A percentile compares a stretch with the other conserved stretches of the same genome.
These are phyloP conservation scores for Erucastrum elatum DNA, from an alignment of 345 rosid genomes.

Conservation along the genomic window DNA sequence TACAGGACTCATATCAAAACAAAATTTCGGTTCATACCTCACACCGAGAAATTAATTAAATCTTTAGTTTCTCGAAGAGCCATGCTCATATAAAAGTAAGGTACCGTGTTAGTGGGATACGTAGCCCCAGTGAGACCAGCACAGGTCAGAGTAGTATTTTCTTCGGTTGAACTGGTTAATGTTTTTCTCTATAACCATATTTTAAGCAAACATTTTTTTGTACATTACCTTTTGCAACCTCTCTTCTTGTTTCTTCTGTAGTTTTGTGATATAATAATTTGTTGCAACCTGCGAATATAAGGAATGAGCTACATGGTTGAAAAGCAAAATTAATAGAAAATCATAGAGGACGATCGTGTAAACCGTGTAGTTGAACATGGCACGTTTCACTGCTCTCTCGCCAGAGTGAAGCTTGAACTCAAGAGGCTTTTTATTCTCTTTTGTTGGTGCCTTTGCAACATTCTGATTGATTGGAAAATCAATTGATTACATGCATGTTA, in stretches of 20 bases:
- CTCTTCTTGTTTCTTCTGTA: conserved; percentile 61
- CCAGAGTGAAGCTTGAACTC: conserved; percentile 77
- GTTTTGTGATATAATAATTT: conserved; percentile 56
- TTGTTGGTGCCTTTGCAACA: conserved; percentile 42
- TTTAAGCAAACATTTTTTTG: neutral
- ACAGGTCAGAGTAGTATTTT: neutral
- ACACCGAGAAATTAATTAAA: neutral
- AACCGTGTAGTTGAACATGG: conserved; percentile 82
- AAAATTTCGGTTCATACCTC: neutral
- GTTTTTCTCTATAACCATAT: neutral
- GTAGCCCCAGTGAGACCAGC: neutral
- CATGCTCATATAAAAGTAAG: neutral
- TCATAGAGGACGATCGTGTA: conserved; percentile 1
- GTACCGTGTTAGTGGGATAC: neutral
- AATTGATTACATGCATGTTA: neutral
- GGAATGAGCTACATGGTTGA: neutral
- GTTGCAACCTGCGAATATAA: conserved; percentile 62
- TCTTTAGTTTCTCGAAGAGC: neutral
- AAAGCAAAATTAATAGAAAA: neutral
- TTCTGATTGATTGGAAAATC: conserved; percentile 13
- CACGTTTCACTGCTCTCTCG: conserved; percentile 78
- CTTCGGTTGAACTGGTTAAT: neutral
- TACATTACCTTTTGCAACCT: conserved; percentile 59
- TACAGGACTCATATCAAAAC: neutral
- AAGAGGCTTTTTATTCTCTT: conserved; percentile 66